A percentile compares a stretch with the other conserved stretches of the same genome.
Conservation (phyloP, 371 early-diverging fungal species). For the Rhizomucor pusillus region DNA sequence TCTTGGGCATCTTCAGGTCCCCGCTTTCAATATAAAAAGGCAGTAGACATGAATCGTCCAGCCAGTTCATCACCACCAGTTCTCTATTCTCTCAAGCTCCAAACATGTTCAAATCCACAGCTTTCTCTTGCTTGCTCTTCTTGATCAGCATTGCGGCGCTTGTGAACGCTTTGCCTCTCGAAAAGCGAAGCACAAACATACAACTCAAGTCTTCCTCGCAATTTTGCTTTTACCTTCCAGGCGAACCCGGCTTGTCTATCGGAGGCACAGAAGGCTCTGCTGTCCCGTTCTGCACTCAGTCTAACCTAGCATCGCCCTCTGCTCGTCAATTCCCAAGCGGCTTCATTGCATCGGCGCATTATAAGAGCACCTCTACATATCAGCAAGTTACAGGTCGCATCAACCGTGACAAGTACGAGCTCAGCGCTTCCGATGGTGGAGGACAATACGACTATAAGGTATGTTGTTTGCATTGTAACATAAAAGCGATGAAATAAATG, state of each 20-base stretch:
- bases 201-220: conserved; percentile 20
- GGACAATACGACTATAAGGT: conserved; percentile 45
- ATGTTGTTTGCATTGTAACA: neutral
- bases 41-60: neutral
- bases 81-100: neutral
- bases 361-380: conserved; percentile 24
- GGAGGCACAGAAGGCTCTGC: conserved; percentile 38
- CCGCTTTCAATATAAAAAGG: neutral
- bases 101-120: neutral
- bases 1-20: neutral
- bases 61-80: neutral
- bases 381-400: conserved; percentile 53
- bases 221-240: conserved; percentile 47
- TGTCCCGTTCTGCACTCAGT: conserved; percentile 25
- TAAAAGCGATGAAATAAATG: neutral
- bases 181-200: neutral
- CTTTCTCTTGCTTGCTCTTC: neutral
- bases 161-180: neutral
- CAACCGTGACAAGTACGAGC: conserved; percentile 33
- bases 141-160: neutral
- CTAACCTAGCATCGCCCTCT: conserved; percentile 17
- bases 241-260: conserved; percentile 32
- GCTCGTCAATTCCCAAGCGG: conserved; percentile 37
- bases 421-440: conserved; percentile 43
- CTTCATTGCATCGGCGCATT: conserved; percentile 46